Conservation (phyloP, 257 asterid species). For the Solanum rostratum region DNA sequence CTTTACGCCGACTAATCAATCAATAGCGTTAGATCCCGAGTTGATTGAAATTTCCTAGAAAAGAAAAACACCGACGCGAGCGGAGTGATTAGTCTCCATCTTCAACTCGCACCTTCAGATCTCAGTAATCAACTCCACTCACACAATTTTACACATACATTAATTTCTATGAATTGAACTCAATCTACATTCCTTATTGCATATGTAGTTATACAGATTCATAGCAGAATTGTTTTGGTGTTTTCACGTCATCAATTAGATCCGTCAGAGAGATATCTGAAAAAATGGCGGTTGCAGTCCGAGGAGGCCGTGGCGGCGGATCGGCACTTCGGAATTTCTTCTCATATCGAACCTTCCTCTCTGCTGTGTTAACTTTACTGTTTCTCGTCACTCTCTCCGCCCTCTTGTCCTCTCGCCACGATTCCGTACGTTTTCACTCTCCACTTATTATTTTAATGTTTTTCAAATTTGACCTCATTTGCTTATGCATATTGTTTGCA, state of each 20-base stretch:
- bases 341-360: constrained; percentile 84
- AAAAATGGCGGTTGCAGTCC: constrained; percentile 81
- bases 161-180: neutral
- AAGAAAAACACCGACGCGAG: constrained; percentile 5
- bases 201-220: neutral
- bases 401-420: constrained; percentile 62
- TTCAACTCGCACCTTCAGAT: constrained; percentile 2
- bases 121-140: neutral
- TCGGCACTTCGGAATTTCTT: constrained; percentile 64
- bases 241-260: neutral
- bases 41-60: neutral
- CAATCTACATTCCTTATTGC: neutral
- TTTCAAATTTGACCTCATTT: neutral
- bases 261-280: constrained; percentile 6
- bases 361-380: constrained; percentile 79
- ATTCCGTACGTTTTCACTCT: constrained; percentile 29
- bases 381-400: constrained; percentile 85
- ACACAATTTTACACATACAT: neutral
- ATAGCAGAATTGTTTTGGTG: neutral
- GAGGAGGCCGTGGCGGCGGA: constrained; percentile 82
- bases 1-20: neutral
- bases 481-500: neutral
- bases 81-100: neutral
- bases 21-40: neutral
- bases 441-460: neutral